phyloP scores from a whole-genome alignment of 169 alveolate genomes.

The Plasmodium knowlesi region DNA sequence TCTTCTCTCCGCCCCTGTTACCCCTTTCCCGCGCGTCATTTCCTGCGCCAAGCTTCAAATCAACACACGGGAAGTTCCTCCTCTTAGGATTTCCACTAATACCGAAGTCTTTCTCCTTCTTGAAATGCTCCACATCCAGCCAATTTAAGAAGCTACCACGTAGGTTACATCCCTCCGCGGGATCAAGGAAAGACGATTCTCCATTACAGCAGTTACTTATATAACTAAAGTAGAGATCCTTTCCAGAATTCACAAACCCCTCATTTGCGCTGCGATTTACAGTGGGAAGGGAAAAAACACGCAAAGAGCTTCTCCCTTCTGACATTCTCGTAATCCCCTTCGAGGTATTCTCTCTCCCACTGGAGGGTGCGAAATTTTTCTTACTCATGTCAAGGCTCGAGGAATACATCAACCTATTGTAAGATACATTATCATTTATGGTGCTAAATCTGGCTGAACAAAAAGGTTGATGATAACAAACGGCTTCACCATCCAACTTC shows the following conservation, averaged over 20 bases:
- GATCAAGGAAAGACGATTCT: neutral
- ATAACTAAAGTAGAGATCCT: neutral
- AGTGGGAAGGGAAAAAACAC: neutral
- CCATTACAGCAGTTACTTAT: neutral
- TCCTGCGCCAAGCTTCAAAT: neutral
- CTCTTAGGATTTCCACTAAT: neutral
- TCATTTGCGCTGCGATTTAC: neutral
- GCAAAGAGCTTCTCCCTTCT: neutral
- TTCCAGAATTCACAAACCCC: neutral
- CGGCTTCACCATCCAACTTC: neutral
- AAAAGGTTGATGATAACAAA: neutral
- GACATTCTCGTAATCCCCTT: neutral
- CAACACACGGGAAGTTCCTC: neutral
- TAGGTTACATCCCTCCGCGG: neutral
- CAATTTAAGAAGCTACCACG: neutral
- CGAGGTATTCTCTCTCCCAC: neutral
- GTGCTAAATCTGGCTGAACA: neutral
- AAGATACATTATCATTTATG: neutral
- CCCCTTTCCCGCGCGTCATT: neutral
- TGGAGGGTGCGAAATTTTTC: neutral
- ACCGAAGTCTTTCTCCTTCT: neutral
- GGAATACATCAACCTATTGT: neutral
- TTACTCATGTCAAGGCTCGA: neutral
- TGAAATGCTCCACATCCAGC: neutral
- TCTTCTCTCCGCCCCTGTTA: neutral